phyloP scores from a whole-genome alignment of 768 basidiomycete species.

The Pisolithus marmoratus region DNA sequence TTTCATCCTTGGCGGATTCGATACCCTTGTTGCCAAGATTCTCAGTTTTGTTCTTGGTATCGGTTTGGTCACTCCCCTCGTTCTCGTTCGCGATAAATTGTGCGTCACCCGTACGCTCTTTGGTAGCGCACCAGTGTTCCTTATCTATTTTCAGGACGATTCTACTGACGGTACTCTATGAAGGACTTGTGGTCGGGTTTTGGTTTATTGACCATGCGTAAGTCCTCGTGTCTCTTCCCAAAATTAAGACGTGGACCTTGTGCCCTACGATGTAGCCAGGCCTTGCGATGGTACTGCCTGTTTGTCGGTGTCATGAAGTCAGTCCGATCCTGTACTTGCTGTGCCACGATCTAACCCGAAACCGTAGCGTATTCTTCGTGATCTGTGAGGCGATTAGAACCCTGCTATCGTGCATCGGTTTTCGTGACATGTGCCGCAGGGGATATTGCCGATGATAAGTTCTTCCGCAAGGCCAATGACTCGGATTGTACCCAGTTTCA shows the following conservation, averaged over 20 bases:
- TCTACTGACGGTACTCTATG: slow-evolving; percentile 72
- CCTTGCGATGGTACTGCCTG: slow-evolving; percentile 78
- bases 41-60: slow-evolving; percentile 87
- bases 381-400: slow-evolving; percentile 53
- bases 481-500: slow-evolving; percentile 90
- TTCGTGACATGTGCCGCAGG: slow-evolving; percentile 37
- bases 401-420: neutral
- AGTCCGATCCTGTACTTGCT: slow-evolving; percentile 20
- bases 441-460: slow-evolving; percentile 92
- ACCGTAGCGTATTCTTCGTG: slow-evolving; percentile 70
- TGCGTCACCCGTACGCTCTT: slow-evolving; percentile 33
- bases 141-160: slow-evolving; percentile 60
- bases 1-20: slow-evolving; percentile 81
- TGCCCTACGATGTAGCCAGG: slow-evolving; percentile 43
- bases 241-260: slow-evolving; percentile 1
- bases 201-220: slow-evolving; percentile 95
- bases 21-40: slow-evolving; percentile 87
- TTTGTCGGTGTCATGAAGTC: slow-evolving; percentile 85
- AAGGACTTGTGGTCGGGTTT: slow-evolving; percentile 83
- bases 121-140: neutral
- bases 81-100: slow-evolving; percentile 88
- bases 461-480: slow-evolving; percentile 92
- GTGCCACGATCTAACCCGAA: slow-evolving; percentile 6
- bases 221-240: slow-evolving; percentile 22
- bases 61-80: slow-evolving; percentile 79